phyloP scores from a whole-genome alignment of 2,329 filamentous ascomycete genomes.

The Fusarium dimerum region DNA sequence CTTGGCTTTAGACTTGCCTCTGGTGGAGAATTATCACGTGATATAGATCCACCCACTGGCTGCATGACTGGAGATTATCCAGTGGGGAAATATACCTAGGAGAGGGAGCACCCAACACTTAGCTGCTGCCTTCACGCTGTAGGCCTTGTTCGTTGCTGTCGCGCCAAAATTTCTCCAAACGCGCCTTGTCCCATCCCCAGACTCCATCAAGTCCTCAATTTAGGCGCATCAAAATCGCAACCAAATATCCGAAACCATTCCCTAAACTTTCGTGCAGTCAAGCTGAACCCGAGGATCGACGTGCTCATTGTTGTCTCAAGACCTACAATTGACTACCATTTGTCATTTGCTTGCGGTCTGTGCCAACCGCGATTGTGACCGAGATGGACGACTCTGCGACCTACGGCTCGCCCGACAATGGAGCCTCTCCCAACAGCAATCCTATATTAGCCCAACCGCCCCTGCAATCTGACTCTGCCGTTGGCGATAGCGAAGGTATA shows the following conservation, averaged over 20 bases:
- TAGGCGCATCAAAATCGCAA: slow-evolving; percentile 20
- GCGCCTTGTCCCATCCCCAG: slow-evolving; percentile 29
- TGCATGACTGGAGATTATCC: neutral
- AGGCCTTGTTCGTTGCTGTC: slow-evolving; percentile 25
- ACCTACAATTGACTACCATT: slow-evolving; percentile 18
- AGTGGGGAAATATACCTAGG: neutral
- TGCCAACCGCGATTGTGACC: slow-evolving; percentile 15
- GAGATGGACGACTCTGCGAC: slow-evolving; percentile 61
- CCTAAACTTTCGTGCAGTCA: slow-evolving; percentile 3
- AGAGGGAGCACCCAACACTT: neutral
- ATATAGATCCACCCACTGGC: neutral
- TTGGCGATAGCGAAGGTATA: slow-evolving; percentile 49
- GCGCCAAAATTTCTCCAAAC: slow-evolving; percentile 44
- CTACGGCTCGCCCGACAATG: slow-evolving; percentile 59
- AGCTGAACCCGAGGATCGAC: neutral
- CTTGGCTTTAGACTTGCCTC: too few relatives aligned
- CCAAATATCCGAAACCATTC: slow-evolving; percentile 6
- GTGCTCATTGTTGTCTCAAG: slow-evolving; percentile 12
- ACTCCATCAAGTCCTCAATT: slow-evolving; percentile 31
- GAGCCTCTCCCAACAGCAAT: slow-evolving; percentile 58
- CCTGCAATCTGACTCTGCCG: slow-evolving; percentile 45
- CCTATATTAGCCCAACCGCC: slow-evolving; percentile 57
- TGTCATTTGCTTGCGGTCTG: slow-evolving; percentile 10
- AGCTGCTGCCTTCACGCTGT: neutral
- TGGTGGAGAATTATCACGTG: too few relatives aligned